Conservation (phyloP, 2,329 filamentous ascomycete species). For the Aspergillus sp. region DNA sequence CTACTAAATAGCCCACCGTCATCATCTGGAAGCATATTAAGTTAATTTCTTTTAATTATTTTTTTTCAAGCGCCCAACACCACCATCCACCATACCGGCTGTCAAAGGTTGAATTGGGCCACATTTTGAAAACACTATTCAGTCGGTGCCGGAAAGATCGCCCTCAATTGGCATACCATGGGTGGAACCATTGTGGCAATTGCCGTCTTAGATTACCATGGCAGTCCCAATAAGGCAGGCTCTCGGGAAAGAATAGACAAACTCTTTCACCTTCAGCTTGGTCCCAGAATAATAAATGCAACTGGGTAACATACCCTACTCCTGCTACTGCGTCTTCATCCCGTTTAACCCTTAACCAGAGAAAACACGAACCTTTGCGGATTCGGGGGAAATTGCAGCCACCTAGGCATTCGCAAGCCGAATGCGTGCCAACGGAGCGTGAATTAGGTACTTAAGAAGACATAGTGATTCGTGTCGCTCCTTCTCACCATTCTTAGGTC, state of each 20-base stretch:
- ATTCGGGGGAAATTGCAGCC: too few relatives aligned
- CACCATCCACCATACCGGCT: background rate
- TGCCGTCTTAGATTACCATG: slow-evolving; percentile 5
- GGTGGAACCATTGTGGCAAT: slow-evolving; percentile 9
- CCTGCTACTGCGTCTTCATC: background rate
- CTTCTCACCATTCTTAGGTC: background rate
- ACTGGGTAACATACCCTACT: background rate
- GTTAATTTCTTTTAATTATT: background rate
- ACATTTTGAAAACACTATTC: background rate
- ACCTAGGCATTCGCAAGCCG: background rate
- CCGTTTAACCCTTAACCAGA: background rate
- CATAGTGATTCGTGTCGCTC: background rate
- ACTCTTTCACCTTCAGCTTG: background rate
- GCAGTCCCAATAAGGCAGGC: background rate
- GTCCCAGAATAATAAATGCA: background rate
- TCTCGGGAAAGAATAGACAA: background rate
- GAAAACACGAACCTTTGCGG: background rate
- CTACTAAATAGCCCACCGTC: background rate
- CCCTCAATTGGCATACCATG: background rate
- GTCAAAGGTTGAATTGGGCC: background rate
- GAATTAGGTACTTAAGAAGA: background rate
- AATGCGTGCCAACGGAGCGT: background rate
- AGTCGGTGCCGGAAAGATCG: background rate
- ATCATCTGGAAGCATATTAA: background rate
- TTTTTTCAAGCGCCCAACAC: background rate